A percentile compares a stretch with the other conserved stretches of the same genome.
Conservation (phyloP, 176 grass and related monocot genomes). For the Alloteropsis semialata region DNA sequence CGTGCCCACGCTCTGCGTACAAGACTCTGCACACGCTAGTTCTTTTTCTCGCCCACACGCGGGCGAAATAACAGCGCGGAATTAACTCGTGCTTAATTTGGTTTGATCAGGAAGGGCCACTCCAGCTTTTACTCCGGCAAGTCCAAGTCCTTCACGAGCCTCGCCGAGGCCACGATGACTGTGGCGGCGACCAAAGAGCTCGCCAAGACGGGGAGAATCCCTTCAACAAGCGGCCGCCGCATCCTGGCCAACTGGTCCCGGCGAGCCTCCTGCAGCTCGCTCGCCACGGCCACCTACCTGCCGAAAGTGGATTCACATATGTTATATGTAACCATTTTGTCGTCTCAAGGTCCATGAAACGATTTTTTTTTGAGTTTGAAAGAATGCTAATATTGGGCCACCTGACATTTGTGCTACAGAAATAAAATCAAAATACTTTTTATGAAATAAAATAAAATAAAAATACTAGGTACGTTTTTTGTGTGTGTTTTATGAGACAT, state of each 20-base stretch:
- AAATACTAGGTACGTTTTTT: no score
- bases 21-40: no score
- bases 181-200: constrained; percentile 45
- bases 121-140: constrained; percentile 87
- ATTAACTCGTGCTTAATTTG: neutral
- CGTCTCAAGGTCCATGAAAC: neutral
- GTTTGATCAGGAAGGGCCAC: constrained; percentile 48
- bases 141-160: constrained; percentile 75
- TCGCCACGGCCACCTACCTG: constrained; percentile 45
- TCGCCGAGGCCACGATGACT: constrained; percentile 50
- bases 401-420: neutral
- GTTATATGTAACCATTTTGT: neutral
- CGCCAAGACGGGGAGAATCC: constrained; percentile 81
- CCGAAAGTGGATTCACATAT: neutral
- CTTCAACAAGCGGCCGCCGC: constrained; percentile 85
- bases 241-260: constrained; percentile 53
- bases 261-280: constrained; percentile 68
- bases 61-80: no score
- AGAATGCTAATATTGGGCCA: no score
- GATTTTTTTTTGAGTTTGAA: no score
- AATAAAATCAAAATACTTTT: no score
- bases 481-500: neutral
- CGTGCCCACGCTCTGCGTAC: no score
- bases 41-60: no score
- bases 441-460: no score